Evolutionary conservation across 2,329 filamentous ascomycete species (phyloP).

Genomic region (Teratosphaeria viscida): DNA sequence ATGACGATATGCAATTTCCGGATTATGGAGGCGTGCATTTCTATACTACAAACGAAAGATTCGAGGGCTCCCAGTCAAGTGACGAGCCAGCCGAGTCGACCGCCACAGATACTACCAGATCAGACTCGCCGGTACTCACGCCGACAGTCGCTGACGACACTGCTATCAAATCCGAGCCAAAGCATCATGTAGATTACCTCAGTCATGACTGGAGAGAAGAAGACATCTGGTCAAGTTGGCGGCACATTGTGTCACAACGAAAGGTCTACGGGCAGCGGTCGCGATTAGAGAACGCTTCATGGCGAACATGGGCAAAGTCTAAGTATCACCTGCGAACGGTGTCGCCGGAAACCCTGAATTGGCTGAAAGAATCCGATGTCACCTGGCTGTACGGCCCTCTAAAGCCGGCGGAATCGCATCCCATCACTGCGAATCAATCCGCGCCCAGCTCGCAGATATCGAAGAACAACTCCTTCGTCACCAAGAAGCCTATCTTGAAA

Average conservation of each 20-base stretch:
- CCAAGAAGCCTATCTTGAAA: constrained; percentile 88
- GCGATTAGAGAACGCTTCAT: constrained; percentile 87
- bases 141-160: constrained; percentile 70
- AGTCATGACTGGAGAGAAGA: constrained; percentile 91
- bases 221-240: constrained; percentile 96
- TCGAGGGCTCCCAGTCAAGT: constrained; percentile 3
- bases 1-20: constrained; percentile 6
- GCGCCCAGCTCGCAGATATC: constrained; percentile 47
- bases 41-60: constrained; percentile 1
- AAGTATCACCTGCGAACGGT: constrained; percentile 81
- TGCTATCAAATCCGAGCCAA: constrained; percentile 61
- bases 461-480: constrained; percentile 56
- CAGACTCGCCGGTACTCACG: constrained; percentile 46
- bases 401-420: constrained; percentile 57
- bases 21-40: constrained; percentile 7
- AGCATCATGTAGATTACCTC: constrained; percentile 87
- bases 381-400: constrained; percentile 95
- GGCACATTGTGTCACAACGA: constrained; percentile 74
- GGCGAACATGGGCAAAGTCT: constrained; percentile 91
- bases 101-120: constrained; percentile 46
- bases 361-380: constrained; percentile 94
- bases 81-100: constrained; percentile 10
- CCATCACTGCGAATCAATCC: constrained; percentile 34
- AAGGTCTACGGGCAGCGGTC: constrained; percentile 71
- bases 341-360: constrained; percentile 85